Base-by-base conservation (phyloP, 2,329 filamentous ascomycete genomes). In the Coniella lustricola region DNA sequence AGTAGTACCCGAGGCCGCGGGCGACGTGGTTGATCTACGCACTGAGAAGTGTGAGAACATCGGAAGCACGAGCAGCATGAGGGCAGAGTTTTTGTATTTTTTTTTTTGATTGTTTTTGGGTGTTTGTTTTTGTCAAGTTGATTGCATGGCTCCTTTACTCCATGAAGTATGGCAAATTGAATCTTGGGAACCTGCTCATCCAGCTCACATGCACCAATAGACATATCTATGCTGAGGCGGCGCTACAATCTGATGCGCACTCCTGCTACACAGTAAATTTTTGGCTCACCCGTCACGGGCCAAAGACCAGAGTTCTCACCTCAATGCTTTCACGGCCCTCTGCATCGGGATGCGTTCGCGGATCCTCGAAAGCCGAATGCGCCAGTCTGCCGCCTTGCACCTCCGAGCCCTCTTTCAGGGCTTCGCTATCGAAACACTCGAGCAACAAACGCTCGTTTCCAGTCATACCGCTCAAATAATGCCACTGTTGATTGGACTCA, bases 301-400 rank as follows among this genome's bases (percentile, higher is more conserved):
- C 86, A 73, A 95, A 95, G 0, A 95, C 85, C 64, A 95, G 71
- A 32, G 87, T 82, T 57, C 90, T 76, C 14, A 95, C 86, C 66
- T 96, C 90, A 62, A 96, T 95, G 62, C 89, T 95, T 72, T 95
- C 87, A 55, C 90, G 76, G 0, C 77, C 78, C 54, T 82, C 80
- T 4, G 85, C 87, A 39, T 83, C 85, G 16, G 74, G 68, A 3
- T 81, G 77, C 1, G 85, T 88, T 51, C 83, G 71, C 2, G 86
- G 84, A 62, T 95, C 85, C 34, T 75, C 71, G 66, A 95, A 96
- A 1, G 89, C 89, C 9, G 83, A 83, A 67, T 94, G 88, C 13
- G 88, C 82, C 41, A 79, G 68, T 43, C 77, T 64, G 0, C 79
- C 79, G 14, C 76, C 77, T 34, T 64, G 65, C 49, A 78, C 81